Percentiles rank a stretch among this genome's conserved stretches.
phyloP scores from a whole-genome alignment of 441 rosid genomes.

The Melastoma candidum region DNA sequence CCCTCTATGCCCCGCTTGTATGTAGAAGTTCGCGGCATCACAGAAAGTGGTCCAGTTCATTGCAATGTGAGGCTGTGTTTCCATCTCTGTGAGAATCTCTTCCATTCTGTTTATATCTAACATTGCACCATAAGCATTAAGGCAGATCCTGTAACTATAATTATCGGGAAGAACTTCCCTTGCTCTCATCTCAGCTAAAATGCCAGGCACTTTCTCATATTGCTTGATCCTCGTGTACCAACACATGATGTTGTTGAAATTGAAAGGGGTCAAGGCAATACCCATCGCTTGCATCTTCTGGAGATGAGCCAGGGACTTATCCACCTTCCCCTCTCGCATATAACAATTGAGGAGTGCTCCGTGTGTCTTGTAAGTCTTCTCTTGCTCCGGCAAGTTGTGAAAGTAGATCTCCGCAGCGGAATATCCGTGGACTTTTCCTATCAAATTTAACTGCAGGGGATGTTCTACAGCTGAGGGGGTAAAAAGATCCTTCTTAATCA shows the following conservation, averaged over 20 bases:
- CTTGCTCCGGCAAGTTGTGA: conserved; percentile 40
- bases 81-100: conserved; percentile 52
- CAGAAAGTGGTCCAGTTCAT: conserved; percentile 84
- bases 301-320: conserved; percentile 45
- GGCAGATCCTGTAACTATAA: conserved; percentile 67
- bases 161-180: conserved; percentile 52
- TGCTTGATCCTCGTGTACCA: conserved; percentile 46
- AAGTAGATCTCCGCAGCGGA: conserved; percentile 63
- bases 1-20: conserved; percentile 31
- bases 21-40: conserved; percentile 59
- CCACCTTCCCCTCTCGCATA: conserved; percentile 47
- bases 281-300: conserved; percentile 66
- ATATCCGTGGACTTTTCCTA: conserved; percentile 64
- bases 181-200: conserved; percentile 62
- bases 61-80: conserved; percentile 28
- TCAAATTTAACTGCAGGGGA: conserved; percentile 70
- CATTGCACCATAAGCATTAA: conserved; percentile 55
- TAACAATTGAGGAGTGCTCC: conserved; percentile 83
- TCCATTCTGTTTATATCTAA: conserved; percentile 49
- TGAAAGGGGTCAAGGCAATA: conserved; percentile 38
- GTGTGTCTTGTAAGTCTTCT: conserved; percentile 60
- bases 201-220: conserved; percentile 46
- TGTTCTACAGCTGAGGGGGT: conserved; percentile 49
- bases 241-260: conserved; percentile 75
- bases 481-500: conserved; percentile 43